phyloP scores from a whole-genome alignment of 345 rosid species.

The Eucalyptus sideroxylon region DNA sequence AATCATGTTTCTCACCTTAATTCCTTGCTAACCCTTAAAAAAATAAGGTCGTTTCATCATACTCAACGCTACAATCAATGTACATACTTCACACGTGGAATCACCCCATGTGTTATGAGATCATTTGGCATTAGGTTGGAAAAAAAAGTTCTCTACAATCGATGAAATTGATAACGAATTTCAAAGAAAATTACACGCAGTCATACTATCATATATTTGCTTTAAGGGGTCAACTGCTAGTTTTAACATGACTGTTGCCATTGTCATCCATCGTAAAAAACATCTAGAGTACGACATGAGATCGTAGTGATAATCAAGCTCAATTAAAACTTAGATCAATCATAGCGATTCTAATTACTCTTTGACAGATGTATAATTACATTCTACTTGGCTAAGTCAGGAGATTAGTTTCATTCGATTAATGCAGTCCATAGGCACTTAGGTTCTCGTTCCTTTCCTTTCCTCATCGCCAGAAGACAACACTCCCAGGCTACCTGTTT shows the following conservation, averaged over 20 bases:
- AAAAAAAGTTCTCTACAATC: neutral
- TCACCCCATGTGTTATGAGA: neutral
- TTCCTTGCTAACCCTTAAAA: neutral
- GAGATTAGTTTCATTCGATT: neutral
- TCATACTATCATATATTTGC: neutral
- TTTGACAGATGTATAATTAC: neutral
- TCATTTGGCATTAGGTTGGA: neutral
- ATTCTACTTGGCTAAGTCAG: neutral
- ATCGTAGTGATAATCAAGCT: neutral
- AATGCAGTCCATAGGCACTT: neutral
- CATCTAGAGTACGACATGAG: neutral
- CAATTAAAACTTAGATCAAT: neutral
- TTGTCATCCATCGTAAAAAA: neutral
- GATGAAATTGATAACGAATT: neutral
- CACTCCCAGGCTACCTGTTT: neutral
- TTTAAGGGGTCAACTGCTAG: neutral
- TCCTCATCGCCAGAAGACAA: neutral
- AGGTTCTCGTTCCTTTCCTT: neutral
- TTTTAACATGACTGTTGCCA: neutral
- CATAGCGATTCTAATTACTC: neutral
- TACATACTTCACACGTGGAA: neutral
- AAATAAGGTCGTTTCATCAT: neutral
- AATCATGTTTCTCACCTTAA: neutral
- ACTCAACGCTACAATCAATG: neutral
- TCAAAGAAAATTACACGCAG: neutral